Conservation (phyloP, 208 protist species). For the Vickermania ingenoplastis region DNA sequence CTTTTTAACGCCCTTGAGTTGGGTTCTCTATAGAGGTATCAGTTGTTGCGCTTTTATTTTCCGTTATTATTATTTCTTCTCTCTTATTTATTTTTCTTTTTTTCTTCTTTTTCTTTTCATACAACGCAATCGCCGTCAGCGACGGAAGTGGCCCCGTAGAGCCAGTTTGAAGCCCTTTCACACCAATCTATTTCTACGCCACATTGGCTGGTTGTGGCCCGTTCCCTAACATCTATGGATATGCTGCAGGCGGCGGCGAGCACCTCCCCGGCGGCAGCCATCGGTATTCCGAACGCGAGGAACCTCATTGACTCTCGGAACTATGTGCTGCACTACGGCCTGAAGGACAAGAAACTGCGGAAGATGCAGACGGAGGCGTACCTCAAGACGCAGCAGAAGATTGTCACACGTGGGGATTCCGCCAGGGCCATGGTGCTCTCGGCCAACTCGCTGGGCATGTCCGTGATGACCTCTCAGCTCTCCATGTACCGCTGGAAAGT, state of each 20-base stretch:
- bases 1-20: too few relatives aligned
- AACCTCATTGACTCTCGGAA: slow-evolving; percentile 10
- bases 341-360: slow-evolving; percentile 16
- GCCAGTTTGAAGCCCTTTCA: too few relatives aligned
- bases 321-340: slow-evolving; percentile 30
- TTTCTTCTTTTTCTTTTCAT: too few relatives aligned
- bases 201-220: too few relatives aligned
- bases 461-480: slow-evolving; percentile 73
- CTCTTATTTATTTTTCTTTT: too few relatives aligned
- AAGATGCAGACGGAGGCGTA: slow-evolving; percentile 51
- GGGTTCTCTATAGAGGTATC: too few relatives aligned
- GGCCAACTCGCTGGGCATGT: slow-evolving; percentile 64
- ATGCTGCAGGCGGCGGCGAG: background rate
- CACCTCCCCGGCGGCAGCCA: background rate
- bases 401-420: slow-evolving; percentile 30
- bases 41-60: too few relatives aligned
- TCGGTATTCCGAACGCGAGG: slow-evolving; percentile 1
- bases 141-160: too few relatives aligned
- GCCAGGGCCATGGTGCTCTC: slow-evolving; percentile 58
- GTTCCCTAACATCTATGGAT: too few relatives aligned
- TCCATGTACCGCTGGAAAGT: slow-evolving; percentile 79
- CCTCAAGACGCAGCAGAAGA: slow-evolving; percentile 36
- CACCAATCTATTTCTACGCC: too few relatives aligned
- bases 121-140: too few relatives aligned
- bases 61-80: too few relatives aligned